Evolutionary conservation across 192 early-diverging fungal species (phyloP).

Genomic region (Entrophospora sp.): DNA sequence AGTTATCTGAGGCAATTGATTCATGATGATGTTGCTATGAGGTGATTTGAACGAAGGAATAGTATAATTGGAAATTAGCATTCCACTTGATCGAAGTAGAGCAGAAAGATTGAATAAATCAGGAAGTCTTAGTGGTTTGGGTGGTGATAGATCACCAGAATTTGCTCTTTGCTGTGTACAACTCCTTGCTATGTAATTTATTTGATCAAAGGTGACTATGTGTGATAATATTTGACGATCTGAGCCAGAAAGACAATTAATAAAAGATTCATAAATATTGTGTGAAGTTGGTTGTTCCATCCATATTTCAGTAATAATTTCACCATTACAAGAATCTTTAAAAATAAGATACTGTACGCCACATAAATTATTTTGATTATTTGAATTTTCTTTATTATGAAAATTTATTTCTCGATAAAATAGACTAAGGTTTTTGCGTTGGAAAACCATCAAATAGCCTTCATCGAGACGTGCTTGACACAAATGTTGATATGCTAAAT

Average conservation of each 20-base stretch:
- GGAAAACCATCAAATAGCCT: slow-evolving; percentile 32
- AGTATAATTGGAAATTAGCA: slow-evolving; percentile 12
- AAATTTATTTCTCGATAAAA: slow-evolving; percentile 42
- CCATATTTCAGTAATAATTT: slow-evolving; percentile 46
- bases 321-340: slow-evolving; percentile 29
- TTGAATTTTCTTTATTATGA: slow-evolving; percentile 1
- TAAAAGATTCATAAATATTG: slow-evolving; percentile 22
- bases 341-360: slow-evolving; percentile 44
- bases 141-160: neutral
- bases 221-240: slow-evolving; percentile 39
- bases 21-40: neutral
- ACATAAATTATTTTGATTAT: slow-evolving; percentile 10
- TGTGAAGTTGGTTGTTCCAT: slow-evolving; percentile 33
- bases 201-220: slow-evolving; percentile 47
- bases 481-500: slow-evolving; percentile 42
- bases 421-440: slow-evolving; percentile 26
- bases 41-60: slow-evolving; percentile 9
- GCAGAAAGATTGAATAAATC: slow-evolving; percentile 7
- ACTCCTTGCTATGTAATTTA: slow-evolving; percentile 36
- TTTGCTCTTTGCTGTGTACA: slow-evolving; percentile 15
- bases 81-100: neutral
- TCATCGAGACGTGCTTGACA: slow-evolving; percentile 37
- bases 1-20: neutral
- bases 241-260: slow-evolving; percentile 21
- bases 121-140: neutral